Evolutionary conservation across 441 rosid genomes (phyloP), one percentile per base, ranked within the genome.

Genomic region (Syzygium syzygioides): DNA sequence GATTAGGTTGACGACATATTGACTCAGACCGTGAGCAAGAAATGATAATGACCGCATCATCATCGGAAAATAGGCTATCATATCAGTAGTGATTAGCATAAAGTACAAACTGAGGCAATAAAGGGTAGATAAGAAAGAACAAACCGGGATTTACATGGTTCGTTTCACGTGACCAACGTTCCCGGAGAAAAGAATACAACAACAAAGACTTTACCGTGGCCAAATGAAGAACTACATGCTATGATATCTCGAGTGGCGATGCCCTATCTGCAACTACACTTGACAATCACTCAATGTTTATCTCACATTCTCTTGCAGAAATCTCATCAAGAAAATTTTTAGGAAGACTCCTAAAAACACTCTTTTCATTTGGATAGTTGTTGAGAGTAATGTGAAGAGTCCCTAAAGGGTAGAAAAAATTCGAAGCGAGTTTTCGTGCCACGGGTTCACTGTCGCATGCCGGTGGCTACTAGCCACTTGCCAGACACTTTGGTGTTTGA

Each of bases 141-240:
- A 7, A 28, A 20, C 15, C 4, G 28, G 28, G 48, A 20, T 71
- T 5, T 59, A 59, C 30, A 2, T 26, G 64, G 0, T n/a, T 59
- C 0, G 15, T 59, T 26, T 11, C 7, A 1, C 3, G 0, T 59
- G 12, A 59, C 30, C 30, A 11, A 25, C 11, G 7, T 11, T 11
- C 7, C 0, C 0, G 14, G 0, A 59, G 15, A 59, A 59, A 59
- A 59, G 7, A 59, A 6, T 26, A 26, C 1, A 59, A 60, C 52
- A 23, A 6, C 18, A 13, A 45, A 2, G 28, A 0, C 25, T 76
- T 23, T 23, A 23, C 18, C 1, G 13, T 41, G 7, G 15, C 3
- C n/a, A 76, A 76, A 13, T 41, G 6, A 41, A 41, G 52, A 76
- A 23, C 14, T 23, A 45, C 83, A 0, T 1, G 2, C 17, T 41